phyloP scores from a whole-genome alignment of 371 early-diverging fungal genomes.

The Mortierella polycephala region DNA sequence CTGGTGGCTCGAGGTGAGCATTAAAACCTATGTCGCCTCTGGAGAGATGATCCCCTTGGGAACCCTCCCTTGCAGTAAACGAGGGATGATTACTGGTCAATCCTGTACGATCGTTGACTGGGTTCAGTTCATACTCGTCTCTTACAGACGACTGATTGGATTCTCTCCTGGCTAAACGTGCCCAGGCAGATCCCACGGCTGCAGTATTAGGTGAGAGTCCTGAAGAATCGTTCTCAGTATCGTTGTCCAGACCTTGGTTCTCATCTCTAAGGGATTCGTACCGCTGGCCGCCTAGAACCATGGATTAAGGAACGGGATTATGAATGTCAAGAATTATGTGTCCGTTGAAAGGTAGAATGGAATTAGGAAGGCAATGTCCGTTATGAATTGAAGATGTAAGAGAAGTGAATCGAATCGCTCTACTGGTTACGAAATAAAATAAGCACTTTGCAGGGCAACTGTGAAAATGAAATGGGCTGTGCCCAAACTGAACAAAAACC shows the following conservation, averaged over 20 bases:
- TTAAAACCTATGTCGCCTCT: conserved; percentile 1
- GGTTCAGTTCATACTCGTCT: conserved; percentile 36
- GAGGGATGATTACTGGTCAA: conserved; percentile 18
- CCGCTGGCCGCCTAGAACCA: conserved; percentile 45
- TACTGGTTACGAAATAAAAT: too few species aligned
- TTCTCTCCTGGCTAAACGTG: conserved; percentile 22
- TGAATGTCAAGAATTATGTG: background rate
- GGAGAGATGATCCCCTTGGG: conserved; percentile 20
- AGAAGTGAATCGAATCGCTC: too few species aligned
- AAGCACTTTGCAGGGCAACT: too few species aligned
- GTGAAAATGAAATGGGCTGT: too few species aligned
- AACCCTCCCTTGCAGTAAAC: conserved; percentile 11
- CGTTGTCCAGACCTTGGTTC: conserved; percentile 11
- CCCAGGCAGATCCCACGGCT: conserved; percentile 24
- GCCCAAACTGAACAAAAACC: too few species aligned
- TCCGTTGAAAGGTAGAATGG: background rate
- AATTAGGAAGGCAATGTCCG: background rate
- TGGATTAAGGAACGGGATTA: conserved; percentile 2
- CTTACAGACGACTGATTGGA: conserved; percentile 28
- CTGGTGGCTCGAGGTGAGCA: conserved; percentile 20
- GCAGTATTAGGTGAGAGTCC: conserved; percentile 8
- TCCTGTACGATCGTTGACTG: conserved; percentile 40
- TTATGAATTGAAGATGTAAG: too few species aligned
- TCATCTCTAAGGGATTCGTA: conserved; percentile 30
- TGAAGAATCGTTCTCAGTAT: background rate